phyloP scores from a whole-genome alignment of 768 basidiomycete genomes.

The Auricularia cornea region DNA sequence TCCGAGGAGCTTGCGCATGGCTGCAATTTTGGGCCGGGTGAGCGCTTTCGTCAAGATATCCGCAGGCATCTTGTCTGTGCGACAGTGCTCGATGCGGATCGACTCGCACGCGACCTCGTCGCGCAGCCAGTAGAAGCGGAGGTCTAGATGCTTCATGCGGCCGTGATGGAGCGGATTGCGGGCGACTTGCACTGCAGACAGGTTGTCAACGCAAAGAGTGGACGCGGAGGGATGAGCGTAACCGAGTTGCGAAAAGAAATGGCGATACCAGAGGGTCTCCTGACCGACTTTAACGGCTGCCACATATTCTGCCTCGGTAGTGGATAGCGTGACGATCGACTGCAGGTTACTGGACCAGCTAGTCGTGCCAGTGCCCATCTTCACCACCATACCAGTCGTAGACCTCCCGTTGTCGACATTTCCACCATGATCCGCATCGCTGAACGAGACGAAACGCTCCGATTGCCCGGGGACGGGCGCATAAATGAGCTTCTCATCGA shows the following conservation, averaged over 20 bases:
- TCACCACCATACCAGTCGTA: constrained; percentile 15
- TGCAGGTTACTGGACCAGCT: constrained; percentile 14
- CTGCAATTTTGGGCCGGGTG: not conserved
- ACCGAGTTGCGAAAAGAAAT: not conserved
- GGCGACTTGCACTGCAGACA: constrained; percentile 22
- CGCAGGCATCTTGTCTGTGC: constrained; percentile 19
- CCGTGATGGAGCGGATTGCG: constrained; percentile 22
- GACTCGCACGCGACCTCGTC: constrained; percentile 7
- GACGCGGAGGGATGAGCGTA: constrained; percentile 27
- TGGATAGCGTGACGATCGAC: constrained; percentile 20
- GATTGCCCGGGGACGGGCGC: not conserved
- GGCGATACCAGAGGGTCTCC: not conserved
- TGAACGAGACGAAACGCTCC: constrained; percentile 15
- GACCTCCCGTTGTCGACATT: constrained; percentile 12
- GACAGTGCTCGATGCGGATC: constrained; percentile 1
- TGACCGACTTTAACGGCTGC: constrained; percentile 15
- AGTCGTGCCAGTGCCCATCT: constrained; percentile 9
- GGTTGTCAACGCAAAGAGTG: constrained; percentile 29
- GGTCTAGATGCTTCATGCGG: constrained; percentile 25
- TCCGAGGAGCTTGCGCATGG: too few relatives aligned
- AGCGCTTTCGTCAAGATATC: constrained; percentile 26
- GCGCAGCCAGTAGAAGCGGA: constrained; percentile 21
- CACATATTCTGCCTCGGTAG: constrained; percentile 19
- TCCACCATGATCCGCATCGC: constrained; percentile 23
- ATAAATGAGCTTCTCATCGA: constrained; percentile 6